These are phyloP conservation scores for Chamaenerion angustifolium DNA, from an alignment of 345 rosid genomes.

Conservation along the genomic window DNA sequence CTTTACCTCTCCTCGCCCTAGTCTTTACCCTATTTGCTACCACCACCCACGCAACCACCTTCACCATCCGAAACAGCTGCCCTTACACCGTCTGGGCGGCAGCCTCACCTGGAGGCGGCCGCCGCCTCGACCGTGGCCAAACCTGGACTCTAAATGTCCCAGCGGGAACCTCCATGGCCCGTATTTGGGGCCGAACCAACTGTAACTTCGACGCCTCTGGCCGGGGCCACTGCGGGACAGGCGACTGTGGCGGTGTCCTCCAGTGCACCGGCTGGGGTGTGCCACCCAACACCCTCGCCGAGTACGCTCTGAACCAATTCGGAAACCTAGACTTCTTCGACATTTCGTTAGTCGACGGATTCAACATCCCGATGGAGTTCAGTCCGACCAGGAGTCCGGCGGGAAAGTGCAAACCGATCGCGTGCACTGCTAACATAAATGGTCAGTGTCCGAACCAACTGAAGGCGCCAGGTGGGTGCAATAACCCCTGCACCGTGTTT, in stretches of 20 bases:
- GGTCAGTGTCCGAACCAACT: constrained; percentile 42
- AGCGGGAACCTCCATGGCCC: constrained; percentile 19
- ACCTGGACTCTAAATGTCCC: constrained; percentile 16
- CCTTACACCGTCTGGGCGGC: constrained; percentile 33
- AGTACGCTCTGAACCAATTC: constrained; percentile 45
- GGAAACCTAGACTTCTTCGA: constrained; percentile 29
- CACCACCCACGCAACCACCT: constrained; percentile 13
- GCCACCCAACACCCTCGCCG: constrained; percentile 53
- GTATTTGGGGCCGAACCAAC: constrained; percentile 27
- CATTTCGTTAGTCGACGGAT: constrained; percentile 40
- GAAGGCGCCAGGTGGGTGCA: constrained; percentile 17
- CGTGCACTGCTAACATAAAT: constrained; percentile 36
- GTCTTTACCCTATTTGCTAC: constrained; percentile 6
- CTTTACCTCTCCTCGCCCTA: not conserved
- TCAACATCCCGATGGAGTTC: constrained; percentile 38
- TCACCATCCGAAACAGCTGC: constrained; percentile 16
- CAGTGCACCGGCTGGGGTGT: constrained; percentile 31
- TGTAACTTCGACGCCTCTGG: constrained; percentile 21
- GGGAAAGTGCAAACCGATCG: constrained; percentile 20
- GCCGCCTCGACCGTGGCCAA: constrained; percentile 15
- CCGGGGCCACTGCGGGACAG: constrained; percentile 27
- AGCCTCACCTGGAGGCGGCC: constrained; percentile 30
- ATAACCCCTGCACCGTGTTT: constrained; percentile 41
- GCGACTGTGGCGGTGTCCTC: constrained; percentile 39
- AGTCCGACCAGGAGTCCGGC: constrained; percentile 21